A percentile compares a stretch with the other conserved stretches of the same genome.
These are phyloP conservation scores for Podaxis pistillaris DNA, from an alignment of 768 basidiomycete species.

Conservation along the genomic window DNA sequence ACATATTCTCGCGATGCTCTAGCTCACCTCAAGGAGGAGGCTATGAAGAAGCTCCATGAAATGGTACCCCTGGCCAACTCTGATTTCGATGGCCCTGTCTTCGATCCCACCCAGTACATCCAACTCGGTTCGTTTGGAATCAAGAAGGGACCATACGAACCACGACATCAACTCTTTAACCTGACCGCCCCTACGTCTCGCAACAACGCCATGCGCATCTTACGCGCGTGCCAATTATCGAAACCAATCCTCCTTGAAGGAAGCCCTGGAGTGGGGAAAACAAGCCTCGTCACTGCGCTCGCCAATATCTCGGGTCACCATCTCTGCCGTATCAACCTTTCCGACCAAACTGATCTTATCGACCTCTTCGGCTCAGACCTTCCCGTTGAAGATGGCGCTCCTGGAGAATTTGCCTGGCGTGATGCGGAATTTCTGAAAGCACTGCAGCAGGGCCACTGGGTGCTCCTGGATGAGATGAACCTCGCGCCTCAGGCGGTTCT, in stretches of 20 bases:
- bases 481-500: slow-evolving; percentile 94
- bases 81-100: slow-evolving; percentile 23
- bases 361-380: slow-evolving; percentile 97
- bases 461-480: slow-evolving; percentile 98
- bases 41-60: slow-evolving; percentile 48
- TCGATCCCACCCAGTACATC: slow-evolving; percentile 36
- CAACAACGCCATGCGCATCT: slow-evolving; percentile 83
- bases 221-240: slow-evolving; percentile 82
- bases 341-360: slow-evolving; percentile 95
- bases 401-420: slow-evolving; percentile 96
- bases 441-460: slow-evolving; percentile 95
- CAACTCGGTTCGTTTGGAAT: slow-evolving; percentile 78
- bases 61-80: slow-evolving; percentile 46
- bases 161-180: slow-evolving; percentile 56
- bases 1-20: slow-evolving; percentile 61
- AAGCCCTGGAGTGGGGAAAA: slow-evolving; percentile 98
- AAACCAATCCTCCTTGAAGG: slow-evolving; percentile 97
- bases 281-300: slow-evolving; percentile 85
- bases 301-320: slow-evolving; percentile 76
- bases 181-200: slow-evolving; percentile 86
- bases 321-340: slow-evolving; percentile 92
- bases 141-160: slow-evolving; percentile 47
- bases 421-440: slow-evolving; percentile 95
- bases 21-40: slow-evolving; percentile 58
- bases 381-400: slow-evolving; percentile 86